Conservation (phyloP, 2,329 filamentous ascomycete genomes). For the Coniochaeta sp. region DNA sequence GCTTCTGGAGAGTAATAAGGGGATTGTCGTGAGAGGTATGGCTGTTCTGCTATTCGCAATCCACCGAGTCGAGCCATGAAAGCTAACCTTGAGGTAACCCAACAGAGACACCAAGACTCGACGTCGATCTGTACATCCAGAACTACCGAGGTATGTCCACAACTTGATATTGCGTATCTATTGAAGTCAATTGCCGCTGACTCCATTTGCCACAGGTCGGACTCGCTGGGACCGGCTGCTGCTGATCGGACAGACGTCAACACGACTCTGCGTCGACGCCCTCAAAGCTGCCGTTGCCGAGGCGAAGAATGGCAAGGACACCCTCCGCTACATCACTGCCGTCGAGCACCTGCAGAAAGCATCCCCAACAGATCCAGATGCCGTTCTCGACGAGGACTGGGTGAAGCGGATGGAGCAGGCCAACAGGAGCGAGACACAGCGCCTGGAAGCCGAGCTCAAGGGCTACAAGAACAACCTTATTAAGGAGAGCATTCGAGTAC, state of each 20-base stretch:
- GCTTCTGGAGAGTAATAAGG: conserved; percentile 37
- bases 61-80: background rate
- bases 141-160: conserved; percentile 71
- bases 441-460: conserved; percentile 80
- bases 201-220: conserved; percentile 54
- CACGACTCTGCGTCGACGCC: conserved; percentile 70
- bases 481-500: conserved; percentile 89
- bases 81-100: background rate
- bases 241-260: conserved; percentile 73
- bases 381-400: conserved; percentile 65
- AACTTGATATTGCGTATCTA: background rate
- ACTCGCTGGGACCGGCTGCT: conserved; percentile 76
- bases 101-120: conserved; percentile 75
- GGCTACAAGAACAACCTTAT: conserved; percentile 95
- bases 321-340: conserved; percentile 62
- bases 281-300: conserved; percentile 70
- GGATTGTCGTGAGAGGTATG: conserved; percentile 40
- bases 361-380: conserved; percentile 61
- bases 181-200: background rate
- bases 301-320: conserved; percentile 69
- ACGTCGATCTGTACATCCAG: conserved; percentile 82
- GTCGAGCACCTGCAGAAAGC: conserved; percentile 58
- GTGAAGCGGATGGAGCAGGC: conserved; percentile 58
- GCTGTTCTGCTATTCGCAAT: background rate
- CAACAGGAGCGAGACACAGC: conserved; percentile 62